Conservation (phyloP, 208 protist genomes). For the Wallacemonas sp. region DNA sequence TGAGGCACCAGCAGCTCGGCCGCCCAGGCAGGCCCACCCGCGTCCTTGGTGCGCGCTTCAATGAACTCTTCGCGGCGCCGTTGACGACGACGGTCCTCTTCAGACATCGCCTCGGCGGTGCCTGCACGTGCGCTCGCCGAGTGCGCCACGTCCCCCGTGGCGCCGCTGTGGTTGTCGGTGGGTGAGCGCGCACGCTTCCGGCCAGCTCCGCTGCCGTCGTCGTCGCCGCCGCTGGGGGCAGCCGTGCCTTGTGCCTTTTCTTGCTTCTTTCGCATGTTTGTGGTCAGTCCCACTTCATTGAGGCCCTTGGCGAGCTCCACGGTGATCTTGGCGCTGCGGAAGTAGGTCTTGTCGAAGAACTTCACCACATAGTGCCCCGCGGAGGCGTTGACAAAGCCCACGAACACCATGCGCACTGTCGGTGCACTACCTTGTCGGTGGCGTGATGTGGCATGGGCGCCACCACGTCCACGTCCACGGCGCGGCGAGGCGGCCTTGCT, state of each 20-base stretch:
- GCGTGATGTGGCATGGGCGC: too few relatives aligned
- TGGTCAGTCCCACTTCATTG: constrained; percentile 56
- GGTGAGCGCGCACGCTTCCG: background rate
- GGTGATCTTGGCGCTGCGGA: constrained; percentile 92
- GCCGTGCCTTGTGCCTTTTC: constrained; percentile 15
- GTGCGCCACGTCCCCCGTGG: background rate
- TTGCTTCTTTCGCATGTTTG: constrained; percentile 60
- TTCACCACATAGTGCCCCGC: constrained; percentile 86
- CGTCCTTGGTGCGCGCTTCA: constrained; percentile 51
- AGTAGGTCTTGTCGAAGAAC: constrained; percentile 93
- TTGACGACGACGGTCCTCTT: constrained; percentile 8
- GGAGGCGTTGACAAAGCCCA: constrained; percentile 90
- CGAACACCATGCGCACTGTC: constrained; percentile 95
- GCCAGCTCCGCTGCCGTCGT: constrained; percentile 9
- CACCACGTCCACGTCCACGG: background rate
- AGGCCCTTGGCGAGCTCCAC: constrained; percentile 81
- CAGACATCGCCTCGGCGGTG: background rate
- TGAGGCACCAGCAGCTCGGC: constrained; percentile 64
- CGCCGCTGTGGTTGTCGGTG: constrained; percentile 1
- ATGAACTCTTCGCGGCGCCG: constrained; percentile 61
- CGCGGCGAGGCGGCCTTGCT: background rate
- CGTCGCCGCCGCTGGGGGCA: background rate
- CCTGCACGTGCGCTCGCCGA: background rate
- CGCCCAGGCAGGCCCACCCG: constrained; percentile 68
- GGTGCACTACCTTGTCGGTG: background rate